These are phyloP conservation scores for Podospora appendiculata DNA, from an alignment of 495 filamentous ascomycete species.

Conservation along the genomic window DNA sequence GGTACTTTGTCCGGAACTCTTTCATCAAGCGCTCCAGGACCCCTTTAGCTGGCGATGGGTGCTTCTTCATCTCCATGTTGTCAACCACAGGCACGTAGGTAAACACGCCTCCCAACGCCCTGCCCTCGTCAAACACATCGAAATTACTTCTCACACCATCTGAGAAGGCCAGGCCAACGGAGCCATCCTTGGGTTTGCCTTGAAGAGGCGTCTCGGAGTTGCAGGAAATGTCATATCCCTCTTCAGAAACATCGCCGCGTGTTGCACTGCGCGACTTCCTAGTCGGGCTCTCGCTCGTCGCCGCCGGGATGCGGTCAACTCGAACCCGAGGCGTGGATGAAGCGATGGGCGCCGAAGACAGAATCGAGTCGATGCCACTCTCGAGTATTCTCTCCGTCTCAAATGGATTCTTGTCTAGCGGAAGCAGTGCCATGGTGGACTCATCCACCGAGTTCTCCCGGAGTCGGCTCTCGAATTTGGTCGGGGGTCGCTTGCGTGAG, in stretches of 20 bases:
- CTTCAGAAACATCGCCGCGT: not conserved
- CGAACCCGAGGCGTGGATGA: conserved; percentile 5
- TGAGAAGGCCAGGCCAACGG: not conserved
- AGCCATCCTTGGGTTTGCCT: not conserved
- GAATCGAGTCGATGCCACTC: conserved; percentile 3
- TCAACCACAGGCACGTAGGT: conserved; percentile 1
- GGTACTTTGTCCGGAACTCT: not conserved
- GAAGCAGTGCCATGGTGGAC: conserved; percentile 1
- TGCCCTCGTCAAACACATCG: not conserved
- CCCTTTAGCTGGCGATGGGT: conserved; percentile 3
- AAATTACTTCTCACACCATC: no score
- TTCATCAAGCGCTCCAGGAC: conserved; percentile 3
- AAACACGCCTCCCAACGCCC: not conserved
- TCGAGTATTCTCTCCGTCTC: conserved; percentile 5
- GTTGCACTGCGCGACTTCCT: not conserved
- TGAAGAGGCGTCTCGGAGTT: not conserved
- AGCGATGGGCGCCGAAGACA: conserved; percentile 1
- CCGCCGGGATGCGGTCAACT: not conserved
- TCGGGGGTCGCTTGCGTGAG: not conserved
- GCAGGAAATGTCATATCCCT: no score
- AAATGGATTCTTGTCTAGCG: conserved; percentile 5
- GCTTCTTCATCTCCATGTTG: conserved; percentile 4
- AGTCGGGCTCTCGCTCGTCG: conserved; percentile 1
- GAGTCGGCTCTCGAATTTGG: conserved; percentile 11
- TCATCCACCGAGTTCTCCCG: conserved; percentile 3